Base-by-base conservation (phyloP, 805 yeast genomes). In the Starmerella vaccinii region DNA sequence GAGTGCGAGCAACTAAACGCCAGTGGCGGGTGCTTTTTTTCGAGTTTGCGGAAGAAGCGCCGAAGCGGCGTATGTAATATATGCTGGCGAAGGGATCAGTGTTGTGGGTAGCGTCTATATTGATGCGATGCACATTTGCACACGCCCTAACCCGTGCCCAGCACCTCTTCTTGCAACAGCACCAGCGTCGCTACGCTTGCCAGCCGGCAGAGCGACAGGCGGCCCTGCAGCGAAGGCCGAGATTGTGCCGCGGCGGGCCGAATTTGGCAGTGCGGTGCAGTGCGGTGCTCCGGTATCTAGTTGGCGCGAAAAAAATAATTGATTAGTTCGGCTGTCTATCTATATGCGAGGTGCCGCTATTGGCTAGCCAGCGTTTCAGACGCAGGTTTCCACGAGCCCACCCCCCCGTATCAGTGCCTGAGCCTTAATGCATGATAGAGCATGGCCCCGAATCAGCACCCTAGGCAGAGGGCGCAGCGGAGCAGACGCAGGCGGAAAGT, bases 21-120 rank as follows among this genome's bases (percentile, higher is more conserved):
- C 45, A 16, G 45, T 27, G 23, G 32, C 33, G 24, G 15, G 23
- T 18, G 34, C 16, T 26, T 15, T 26, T 15, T 27, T 18, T 13
- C 34, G 45, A 4, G 41, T 33, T 33, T 24, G 33, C 27, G 27
- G 34, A 29, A 46, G 49, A 37, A 18, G 42, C 38, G 38, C 32
- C 42, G 49, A 24, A 10, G 33, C 18, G 29, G 43, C 33, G 49
- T 46, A 46, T 46, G 49, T 46, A 46, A 46, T 46, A 46, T 46
- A 21, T 15, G 34, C 45, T 18, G 34, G 16, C 34, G 15, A 13
- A 21, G 19, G 15, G 41, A 46, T 39, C 49, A 29, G 26, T 22
- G 27, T 35, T 19, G 44, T 35, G 32, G 43, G 33, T 26, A 29
- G 34, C 29, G 43, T 46, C 23, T 37, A 37, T 45, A 45, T 33